Base-by-base conservation (phyloP, 2,329 filamentous ascomycete genomes). In the Podosphaera fusca region DNA sequence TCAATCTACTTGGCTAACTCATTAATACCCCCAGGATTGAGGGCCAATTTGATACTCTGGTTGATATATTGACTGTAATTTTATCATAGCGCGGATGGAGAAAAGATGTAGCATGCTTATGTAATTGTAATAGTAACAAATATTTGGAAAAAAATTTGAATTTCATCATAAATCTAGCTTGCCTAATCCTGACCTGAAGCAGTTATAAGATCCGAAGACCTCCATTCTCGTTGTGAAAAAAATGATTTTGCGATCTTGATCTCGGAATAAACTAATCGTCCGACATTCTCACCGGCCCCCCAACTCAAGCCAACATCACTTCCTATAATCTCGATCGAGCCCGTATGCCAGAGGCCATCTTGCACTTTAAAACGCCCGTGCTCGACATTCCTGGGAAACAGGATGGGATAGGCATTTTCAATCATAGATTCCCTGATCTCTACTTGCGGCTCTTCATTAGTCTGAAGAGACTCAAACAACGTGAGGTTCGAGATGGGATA, bases 371-470 rank as follows among this genome's bases (percentile, higher is more conserved):
- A 61, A 0, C 46, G 42, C 10, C 57, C 58, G 29, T 56, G 14
- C 21, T 29, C 55, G 3, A 29, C 45, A 55, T 6, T 10, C 47
- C 36, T 53, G 0, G 61, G 59, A 10, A 35, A 59, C 2, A 56
- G 36, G 2, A 61, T 34, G 1, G 61, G 61, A 54, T 58, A 62
- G 9, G 59, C 61, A 45, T 59, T 52, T 30, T 58, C 56, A 33
- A 62, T 58, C 21, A 57, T 29, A 42, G 55, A 21, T 8, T 35
- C 38, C n/a, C 30, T n/a, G 2, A 56, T 31, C 35, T 59, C 57
- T 12, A 51, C 12, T 30, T 55, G 30, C 34, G 8, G 34, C 36
- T 47, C 29, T 21, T 47, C 10, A 4, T 40, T 49, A 3, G 9
- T 14, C 2, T 35, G 14, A 9, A 38, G 31, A 31, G 9, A 36